These are phyloP conservation scores for Blepharisma stoltei DNA, from an alignment of 73 alveolate genomes.

Conservation along the genomic window DNA sequence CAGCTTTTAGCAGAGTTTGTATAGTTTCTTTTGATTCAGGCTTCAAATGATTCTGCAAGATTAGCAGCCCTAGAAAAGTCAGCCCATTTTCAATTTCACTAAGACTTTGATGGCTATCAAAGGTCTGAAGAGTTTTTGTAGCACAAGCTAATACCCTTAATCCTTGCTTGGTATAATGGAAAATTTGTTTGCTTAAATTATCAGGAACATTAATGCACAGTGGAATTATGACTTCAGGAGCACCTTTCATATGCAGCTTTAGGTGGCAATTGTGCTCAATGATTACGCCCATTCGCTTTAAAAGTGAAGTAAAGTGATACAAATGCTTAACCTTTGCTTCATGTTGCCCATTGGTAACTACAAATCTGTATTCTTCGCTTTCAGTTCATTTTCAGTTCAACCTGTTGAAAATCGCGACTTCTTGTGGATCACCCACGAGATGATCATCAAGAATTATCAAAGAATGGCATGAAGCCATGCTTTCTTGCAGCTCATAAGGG, in stretches of 20 bases:
- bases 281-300: conserved; percentile 87
- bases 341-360: background rate
- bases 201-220: conserved; percentile 63
- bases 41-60: conserved; percentile 85
- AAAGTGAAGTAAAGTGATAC: conserved; percentile 78
- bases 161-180: conserved; percentile 70
- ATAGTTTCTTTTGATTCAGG: conserved; percentile 55
- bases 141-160: conserved; percentile 78
- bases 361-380: conserved; percentile 31
- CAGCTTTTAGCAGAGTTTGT: conserved; percentile 35
- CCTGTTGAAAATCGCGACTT: conserved; percentile 91
- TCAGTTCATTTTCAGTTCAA: conserved; percentile 85
- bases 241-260: conserved; percentile 63
- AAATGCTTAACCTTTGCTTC: conserved; percentile 51
- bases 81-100: conserved; percentile 75
- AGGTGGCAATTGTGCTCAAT: conserved; percentile 38
- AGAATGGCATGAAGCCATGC: conserved; percentile 87
- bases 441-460: conserved; percentile 77
- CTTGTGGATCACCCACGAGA: conserved; percentile 94
- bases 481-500: conserved; percentile 58
- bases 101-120: conserved; percentile 27
- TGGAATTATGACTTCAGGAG: conserved; percentile 70
- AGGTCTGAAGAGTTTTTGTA: conserved; percentile 38
- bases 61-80: conserved; percentile 82
- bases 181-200: conserved; percentile 48